These are phyloP conservation scores for Malassezia pachydermatis DNA, from an alignment of 1,284 basidiomycete species.

Conservation along the genomic window DNA sequence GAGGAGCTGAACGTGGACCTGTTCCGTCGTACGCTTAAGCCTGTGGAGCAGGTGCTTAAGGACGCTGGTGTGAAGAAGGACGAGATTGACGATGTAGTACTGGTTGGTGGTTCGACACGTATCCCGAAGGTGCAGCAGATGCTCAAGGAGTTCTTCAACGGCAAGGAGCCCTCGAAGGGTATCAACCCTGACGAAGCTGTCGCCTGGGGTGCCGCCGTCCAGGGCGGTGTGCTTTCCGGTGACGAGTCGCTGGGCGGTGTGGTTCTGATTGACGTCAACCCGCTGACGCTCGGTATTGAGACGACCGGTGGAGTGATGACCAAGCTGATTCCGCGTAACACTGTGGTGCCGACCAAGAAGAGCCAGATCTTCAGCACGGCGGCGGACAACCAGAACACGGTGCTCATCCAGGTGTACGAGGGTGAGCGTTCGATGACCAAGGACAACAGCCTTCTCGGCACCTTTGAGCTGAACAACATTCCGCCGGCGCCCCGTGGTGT, in stretches of 20 bases:
- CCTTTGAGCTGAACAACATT: conserved; percentile 84
- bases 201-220: conserved; percentile 91
- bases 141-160: conserved; percentile 78
- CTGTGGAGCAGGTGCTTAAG: conserved; percentile 96
- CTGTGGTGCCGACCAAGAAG: conserved; percentile 95
- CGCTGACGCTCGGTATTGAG: conserved; percentile 90
- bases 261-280: conserved; percentile 90
- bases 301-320: conserved; percentile 98
- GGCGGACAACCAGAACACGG: conserved; percentile 48
- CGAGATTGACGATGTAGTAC: conserved; percentile 74
- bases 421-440: conserved; percentile 90
- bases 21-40: conserved; percentile 98
- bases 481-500: conserved; percentile 90
- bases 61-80: conserved; percentile 97
- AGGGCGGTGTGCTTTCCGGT: conserved; percentile 89
- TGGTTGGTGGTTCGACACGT: conserved; percentile 95
- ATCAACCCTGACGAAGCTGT: conserved; percentile 71
- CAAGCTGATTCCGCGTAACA: conserved; percentile 91
- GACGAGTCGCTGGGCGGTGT: conserved; percentile 69
- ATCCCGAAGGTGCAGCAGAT: conserved; percentile 97
- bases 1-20: conserved; percentile 98
- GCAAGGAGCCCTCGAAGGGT: conserved; percentile 82
- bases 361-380: conserved; percentile 85
- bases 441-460: conserved; percentile 95
- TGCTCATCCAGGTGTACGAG: conserved; percentile 69